Evolutionary conservation across 1,284 basidiomycete genomes (phyloP).

Genomic region (Anthracocystis walkeri): DNA sequence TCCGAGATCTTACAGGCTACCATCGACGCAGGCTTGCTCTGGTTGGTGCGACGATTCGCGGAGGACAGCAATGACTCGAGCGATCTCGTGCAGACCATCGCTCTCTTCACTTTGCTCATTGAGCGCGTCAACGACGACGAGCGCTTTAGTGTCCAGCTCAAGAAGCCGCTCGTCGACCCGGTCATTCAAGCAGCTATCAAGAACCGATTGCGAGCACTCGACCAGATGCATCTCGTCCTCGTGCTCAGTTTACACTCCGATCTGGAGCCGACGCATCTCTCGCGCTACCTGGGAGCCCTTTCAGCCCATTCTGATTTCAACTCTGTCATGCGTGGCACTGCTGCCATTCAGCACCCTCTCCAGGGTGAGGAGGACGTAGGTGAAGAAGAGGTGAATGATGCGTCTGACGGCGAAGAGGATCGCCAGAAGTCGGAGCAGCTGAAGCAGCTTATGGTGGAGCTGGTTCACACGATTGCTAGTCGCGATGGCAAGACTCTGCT

Average conservation of each 20-base stretch:
- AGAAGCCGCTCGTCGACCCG: conserved; percentile 79
- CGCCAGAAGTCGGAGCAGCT: conserved; percentile 12
- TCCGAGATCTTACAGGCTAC: conserved; percentile 27
- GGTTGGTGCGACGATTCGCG: conserved; percentile 69
- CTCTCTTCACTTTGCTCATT: conserved; percentile 29
- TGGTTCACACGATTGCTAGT: conserved; percentile 78
- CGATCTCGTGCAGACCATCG: conserved; percentile 36
- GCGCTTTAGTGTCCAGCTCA: conserved; percentile 69
- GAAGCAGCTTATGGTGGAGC: conserved; percentile 70
- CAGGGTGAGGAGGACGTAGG: not conserved
- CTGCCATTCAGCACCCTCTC: conserved; percentile 60
- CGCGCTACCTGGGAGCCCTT: conserved; percentile 49
- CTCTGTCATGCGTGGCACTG: conserved; percentile 30
- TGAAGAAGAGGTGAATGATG: conserved; percentile 65
- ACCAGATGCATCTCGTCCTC: conserved; percentile 73
- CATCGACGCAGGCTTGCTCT: conserved; percentile 52
- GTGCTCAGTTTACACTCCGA: conserved; percentile 68
- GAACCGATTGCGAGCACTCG: conserved; percentile 73
- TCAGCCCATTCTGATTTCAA: conserved; percentile 50
- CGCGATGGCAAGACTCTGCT: conserved; percentile 83
- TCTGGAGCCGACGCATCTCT: conserved; percentile 27
- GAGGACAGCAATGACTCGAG: conserved; percentile 65
- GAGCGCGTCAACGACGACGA: conserved; percentile 7
- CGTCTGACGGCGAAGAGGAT: conserved; percentile 3
- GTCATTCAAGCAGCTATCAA: conserved; percentile 78